These are phyloP conservation scores for Stagonosporopsis tanaceti DNA, from an alignment of 2,329 filamentous ascomycete species.

Conservation along the genomic window DNA sequence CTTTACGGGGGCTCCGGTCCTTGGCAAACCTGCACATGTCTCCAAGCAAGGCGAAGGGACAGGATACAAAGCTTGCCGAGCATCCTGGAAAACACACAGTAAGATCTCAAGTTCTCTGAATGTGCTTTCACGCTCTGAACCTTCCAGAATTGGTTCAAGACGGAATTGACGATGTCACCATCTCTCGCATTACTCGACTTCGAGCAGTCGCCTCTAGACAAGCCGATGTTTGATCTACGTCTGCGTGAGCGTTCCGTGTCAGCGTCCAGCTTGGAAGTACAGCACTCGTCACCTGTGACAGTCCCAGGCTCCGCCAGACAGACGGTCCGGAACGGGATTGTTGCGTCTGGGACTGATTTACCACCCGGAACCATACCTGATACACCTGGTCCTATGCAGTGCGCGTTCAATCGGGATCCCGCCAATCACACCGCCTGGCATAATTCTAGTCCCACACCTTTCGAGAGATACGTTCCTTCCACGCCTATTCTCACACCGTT, in stretches of 20 bases:
- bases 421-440: slow-evolving; percentile 9
- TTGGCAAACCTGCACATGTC: slow-evolving; percentile 34
- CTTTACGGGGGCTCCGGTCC: slow-evolving; percentile 39
- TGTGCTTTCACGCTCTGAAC: neutral
- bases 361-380: slow-evolving; percentile 36
- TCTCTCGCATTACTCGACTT: slow-evolving; percentile 41
- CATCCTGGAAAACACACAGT: neutral
- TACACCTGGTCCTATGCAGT: slow-evolving; percentile 41
- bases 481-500: slow-evolving; percentile 32
- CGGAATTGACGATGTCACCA: slow-evolving; percentile 15
- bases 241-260: slow-evolving; percentile 1
- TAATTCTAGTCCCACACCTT: slow-evolving; percentile 1
- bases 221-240: slow-evolving; percentile 35
- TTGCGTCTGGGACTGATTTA: slow-evolving; percentile 16
- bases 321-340: neutral
- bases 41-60: slow-evolving; percentile 26
- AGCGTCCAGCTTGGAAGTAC: slow-evolving; percentile 29
- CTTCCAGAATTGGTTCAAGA: neutral
- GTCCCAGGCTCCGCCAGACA: slow-evolving; percentile 30
- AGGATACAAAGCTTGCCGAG: neutral
- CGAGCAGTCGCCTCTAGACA: slow-evolving; percentile 33
- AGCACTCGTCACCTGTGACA: slow-evolving; percentile 41
- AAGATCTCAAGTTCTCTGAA: neutral
- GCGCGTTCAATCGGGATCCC: slow-evolving; percentile 27
- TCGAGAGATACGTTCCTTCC: neutral